phyloP scores from a whole-genome alignment of 2,329 filamentous ascomycete genomes.

The Aureobasidium mangrovei region DNA sequence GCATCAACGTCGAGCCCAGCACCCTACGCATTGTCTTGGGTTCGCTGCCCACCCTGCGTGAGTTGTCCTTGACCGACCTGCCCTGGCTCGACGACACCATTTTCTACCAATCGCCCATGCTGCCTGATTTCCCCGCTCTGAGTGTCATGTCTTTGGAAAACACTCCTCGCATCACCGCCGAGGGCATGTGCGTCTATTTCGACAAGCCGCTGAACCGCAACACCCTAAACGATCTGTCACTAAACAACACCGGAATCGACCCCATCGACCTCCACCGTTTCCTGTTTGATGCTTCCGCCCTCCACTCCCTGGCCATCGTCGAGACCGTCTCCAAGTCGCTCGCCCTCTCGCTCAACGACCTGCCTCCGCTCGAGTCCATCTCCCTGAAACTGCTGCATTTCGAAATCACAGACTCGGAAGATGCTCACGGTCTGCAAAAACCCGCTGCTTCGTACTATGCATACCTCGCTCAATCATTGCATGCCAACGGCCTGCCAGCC shows the following conservation, averaged over 20 bases:
- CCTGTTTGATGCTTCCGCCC: conserved; percentile 47
- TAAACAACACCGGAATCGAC: conserved; percentile 64
- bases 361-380: conserved; percentile 58
- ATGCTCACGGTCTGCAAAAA: conserved; percentile 49
- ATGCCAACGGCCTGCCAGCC: conserved; percentile 63
- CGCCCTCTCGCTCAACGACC: conserved; percentile 34
- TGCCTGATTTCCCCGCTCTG: conserved; percentile 66
- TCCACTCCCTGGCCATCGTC: conserved; percentile 51
- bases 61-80: conserved; percentile 65
- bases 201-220: conserved; percentile 50
- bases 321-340: conserved; percentile 50
- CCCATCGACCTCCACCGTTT: conserved; percentile 53
- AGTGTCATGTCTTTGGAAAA: conserved; percentile 65
- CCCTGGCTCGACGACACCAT: conserved; percentile 66
- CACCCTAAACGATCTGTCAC: conserved; percentile 56
- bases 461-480: conserved; percentile 76
- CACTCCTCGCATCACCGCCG: conserved; percentile 60
- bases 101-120: conserved; percentile 53
- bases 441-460: conserved; percentile 62
- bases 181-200: conserved; percentile 63
- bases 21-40: conserved; percentile 63
- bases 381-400: conserved; percentile 68
- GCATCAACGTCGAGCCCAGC: conserved; percentile 59
- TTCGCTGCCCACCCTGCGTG: conserved; percentile 57
- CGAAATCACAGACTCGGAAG: conserved; percentile 61